Conservation (phyloP, 202 grass and related monocot species). For the Setaria italica region DNA sequence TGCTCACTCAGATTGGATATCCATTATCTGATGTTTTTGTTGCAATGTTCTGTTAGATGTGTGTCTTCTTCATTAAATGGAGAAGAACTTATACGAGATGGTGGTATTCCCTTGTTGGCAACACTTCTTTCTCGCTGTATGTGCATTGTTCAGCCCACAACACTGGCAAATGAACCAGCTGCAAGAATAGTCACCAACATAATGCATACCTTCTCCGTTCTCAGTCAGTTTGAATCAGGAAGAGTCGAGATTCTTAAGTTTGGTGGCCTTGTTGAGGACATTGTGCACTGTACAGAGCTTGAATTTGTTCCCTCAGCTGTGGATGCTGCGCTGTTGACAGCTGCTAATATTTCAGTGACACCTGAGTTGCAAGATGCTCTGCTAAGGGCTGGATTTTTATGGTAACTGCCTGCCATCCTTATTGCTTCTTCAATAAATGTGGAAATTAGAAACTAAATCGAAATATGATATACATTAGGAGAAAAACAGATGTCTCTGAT, state of each 20-base stretch:
- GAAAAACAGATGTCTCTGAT: constrained; percentile 29
- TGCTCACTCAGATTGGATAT: constrained; percentile 42
- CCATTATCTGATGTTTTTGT: constrained; percentile 44
- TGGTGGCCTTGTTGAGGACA: constrained; percentile 88
- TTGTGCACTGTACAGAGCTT: constrained; percentile 95
- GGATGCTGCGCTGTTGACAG: constrained; percentile 86
- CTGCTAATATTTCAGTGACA: constrained; percentile 82
- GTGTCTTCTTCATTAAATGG: constrained; percentile 95
- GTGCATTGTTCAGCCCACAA: constrained; percentile 95
- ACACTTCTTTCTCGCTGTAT: constrained; percentile 98
- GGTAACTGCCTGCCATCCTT: constrained; percentile 58
- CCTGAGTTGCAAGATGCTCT: constrained; percentile 84
- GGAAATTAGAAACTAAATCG: constrained; percentile 29
- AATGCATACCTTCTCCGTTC: constrained; percentile 88
- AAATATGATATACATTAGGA: constrained; percentile 33
- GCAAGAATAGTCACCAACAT: constrained; percentile 94
- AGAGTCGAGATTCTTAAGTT: constrained; percentile 85
- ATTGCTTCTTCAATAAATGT: constrained; percentile 31
- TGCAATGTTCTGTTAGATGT: constrained; percentile 63
- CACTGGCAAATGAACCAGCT: constrained; percentile 86
- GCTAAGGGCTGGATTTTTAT: constrained; percentile 88
- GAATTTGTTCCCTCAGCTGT: constrained; percentile 90
- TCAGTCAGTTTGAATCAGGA: constrained; percentile 92
- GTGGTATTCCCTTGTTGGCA: constrained; percentile 91
- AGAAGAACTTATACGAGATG: constrained; percentile 95